Conservation (phyloP, 2,329 filamentous ascomycete species). For the Phaeosphaeria sp. region DNA sequence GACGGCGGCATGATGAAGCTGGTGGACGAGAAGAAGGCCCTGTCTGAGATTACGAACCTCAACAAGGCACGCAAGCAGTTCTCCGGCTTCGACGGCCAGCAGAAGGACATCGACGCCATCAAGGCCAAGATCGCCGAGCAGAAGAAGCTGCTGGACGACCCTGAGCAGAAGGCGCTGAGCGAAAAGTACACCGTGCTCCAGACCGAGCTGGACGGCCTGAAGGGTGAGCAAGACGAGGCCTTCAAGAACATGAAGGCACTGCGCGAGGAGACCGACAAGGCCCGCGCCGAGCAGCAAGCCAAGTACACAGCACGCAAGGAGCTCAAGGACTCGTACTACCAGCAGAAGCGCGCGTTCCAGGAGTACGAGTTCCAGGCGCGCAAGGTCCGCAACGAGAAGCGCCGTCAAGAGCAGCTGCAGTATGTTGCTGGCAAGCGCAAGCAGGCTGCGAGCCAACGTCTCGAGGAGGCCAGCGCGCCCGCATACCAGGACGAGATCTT, state of each 20-base stretch:
- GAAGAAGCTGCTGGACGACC: conserved; percentile 88
- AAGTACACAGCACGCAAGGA: conserved; percentile 84
- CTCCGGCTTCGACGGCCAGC: conserved; percentile 78
- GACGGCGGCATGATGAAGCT: conserved; percentile 91
- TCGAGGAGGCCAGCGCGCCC: conserved; percentile 81
- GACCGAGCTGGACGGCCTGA: conserved; percentile 86
- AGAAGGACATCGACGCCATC: conserved; percentile 88
- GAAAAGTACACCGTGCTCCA: conserved; percentile 87
- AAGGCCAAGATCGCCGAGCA: conserved; percentile 88
- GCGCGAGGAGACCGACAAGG: conserved; percentile 83
- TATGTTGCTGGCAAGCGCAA: conserved; percentile 75
- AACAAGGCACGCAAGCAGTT: conserved; percentile 94
- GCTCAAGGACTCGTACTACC: conserved; percentile 88
- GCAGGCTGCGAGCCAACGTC: conserved; percentile 76
- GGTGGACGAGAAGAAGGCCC: conserved; percentile 95
- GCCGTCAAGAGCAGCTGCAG: conserved; percentile 80
- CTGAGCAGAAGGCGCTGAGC: conserved; percentile 85
- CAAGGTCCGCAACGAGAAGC: conserved; percentile 76
- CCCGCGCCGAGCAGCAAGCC: conserved; percentile 84
- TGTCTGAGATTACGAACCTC: conserved; percentile 80
- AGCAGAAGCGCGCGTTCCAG: conserved; percentile 79
- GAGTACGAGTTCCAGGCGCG: conserved; percentile 85
- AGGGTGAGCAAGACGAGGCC: conserved; percentile 87
- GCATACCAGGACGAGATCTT: conserved; percentile 94
- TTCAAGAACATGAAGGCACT: conserved; percentile 87